Evolutionary conservation across 2,329 filamentous ascomycete genomes (phyloP).

Genomic region (Cladosporium halotolerans): DNA sequence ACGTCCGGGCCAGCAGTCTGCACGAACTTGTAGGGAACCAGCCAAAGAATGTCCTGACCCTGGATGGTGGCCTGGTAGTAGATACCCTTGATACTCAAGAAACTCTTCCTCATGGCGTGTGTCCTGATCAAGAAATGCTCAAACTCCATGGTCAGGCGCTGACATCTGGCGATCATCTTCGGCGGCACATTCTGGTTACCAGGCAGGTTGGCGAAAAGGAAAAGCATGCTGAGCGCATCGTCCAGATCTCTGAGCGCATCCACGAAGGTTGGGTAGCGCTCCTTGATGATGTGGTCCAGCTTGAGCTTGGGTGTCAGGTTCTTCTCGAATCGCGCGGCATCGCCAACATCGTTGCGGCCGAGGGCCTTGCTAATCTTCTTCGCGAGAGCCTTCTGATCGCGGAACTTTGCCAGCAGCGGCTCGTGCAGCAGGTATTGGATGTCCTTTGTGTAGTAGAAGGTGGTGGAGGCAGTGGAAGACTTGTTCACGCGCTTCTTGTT

Average conservation of each 20-base stretch:
- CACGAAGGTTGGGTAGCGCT: constrained; percentile 94
- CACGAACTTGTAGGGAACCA: constrained; percentile 97
- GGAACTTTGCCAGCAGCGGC: constrained; percentile 87
- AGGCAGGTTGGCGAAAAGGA: constrained; percentile 93
- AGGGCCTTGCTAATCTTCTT: constrained; percentile 96
- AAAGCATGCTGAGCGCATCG: constrained; percentile 93
- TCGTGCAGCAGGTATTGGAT: constrained; percentile 98
- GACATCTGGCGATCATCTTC: constrained; percentile 93
- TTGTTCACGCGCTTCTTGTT: constrained; percentile 97
- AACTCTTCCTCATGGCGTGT: constrained; percentile 87
- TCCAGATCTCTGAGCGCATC: constrained; percentile 92
- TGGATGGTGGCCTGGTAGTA: constrained; percentile 98
- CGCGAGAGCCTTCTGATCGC: constrained; percentile 91
- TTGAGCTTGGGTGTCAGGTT: constrained; percentile 84
- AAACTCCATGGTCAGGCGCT: constrained; percentile 89
- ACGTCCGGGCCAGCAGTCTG: constrained; percentile 89
- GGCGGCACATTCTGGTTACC: constrained; percentile 83
- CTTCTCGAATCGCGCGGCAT: constrained; percentile 85
- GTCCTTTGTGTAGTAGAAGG: constrained; percentile 88
- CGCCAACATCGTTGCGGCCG: constrained; percentile 81
- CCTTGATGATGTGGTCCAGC: constrained; percentile 93
- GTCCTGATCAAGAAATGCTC: constrained; percentile 95
- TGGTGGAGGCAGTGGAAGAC: constrained; percentile 81
- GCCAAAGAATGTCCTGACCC: constrained; percentile 93
- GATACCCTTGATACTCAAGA: constrained; percentile 97